phyloP scores from a whole-genome alignment of 192 early-diverging fungal species.

The Diversispora epigaea region DNA sequence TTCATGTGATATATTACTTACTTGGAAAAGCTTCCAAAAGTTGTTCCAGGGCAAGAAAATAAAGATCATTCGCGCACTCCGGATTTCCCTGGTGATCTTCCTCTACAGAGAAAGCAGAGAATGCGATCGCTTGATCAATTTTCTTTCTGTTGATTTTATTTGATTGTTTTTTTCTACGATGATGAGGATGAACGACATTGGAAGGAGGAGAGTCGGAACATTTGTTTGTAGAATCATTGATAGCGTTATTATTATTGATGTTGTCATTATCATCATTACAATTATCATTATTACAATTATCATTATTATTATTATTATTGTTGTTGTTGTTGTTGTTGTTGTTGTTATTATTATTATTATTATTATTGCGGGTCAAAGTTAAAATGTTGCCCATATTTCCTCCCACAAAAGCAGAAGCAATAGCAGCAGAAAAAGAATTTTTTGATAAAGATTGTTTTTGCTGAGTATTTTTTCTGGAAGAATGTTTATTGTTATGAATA shows the following conservation, averaged over 20 bases:
- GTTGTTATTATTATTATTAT: too few relatives aligned
- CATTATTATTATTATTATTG: too few relatives aligned
- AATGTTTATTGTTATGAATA: neutral
- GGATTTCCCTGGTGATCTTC: constrained; percentile 45
- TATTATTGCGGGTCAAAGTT: neutral
- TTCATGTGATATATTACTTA: constrained; percentile 10
- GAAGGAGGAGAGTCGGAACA: neutral
- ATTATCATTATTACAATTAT: too few relatives aligned
- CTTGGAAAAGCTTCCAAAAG: constrained; percentile 43
- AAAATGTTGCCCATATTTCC: constrained; percentile 5
- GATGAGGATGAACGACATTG: neutral
- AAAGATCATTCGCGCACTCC: constrained; percentile 37
- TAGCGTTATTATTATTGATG: too few relatives aligned
- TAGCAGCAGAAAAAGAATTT: constrained; percentile 20
- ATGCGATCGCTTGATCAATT: constrained; percentile 40
- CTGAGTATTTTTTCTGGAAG: neutral
- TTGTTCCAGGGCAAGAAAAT: constrained; percentile 39
- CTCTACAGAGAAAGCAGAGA: constrained; percentile 38
- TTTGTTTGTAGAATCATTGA: too few relatives aligned
- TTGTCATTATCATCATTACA: too few relatives aligned
- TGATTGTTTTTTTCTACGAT: constrained; percentile 18
- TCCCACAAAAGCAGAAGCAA: neutral
- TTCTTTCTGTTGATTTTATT: constrained; percentile 39
- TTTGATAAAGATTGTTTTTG: neutral
- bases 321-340: too few relatives aligned